Percentiles rank a stretch among this genome's conserved stretches.
These are phyloP conservation scores for Dujonia santamariae DNA, from an alignment of 1,139 yeast species.

Conservation along the genomic window DNA sequence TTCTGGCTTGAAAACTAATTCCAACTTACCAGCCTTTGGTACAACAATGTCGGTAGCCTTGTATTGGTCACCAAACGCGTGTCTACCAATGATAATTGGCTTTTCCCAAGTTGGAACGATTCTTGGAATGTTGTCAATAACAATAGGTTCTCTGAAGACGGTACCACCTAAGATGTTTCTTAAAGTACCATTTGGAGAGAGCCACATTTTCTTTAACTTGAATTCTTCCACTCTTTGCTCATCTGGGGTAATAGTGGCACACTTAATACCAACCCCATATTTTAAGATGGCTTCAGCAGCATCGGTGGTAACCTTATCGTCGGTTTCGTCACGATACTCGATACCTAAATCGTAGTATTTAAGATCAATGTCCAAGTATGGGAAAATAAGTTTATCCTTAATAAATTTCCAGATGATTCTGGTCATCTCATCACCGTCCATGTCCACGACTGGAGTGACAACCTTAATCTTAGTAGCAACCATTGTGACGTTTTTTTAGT, in stretches of 20 bases:
- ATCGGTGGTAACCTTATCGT: conserved; percentile 84
- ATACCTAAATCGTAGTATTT: conserved; percentile 91
- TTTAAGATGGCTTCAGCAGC: conserved; percentile 88
- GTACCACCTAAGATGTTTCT: conserved; percentile 95
- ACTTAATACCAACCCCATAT: conserved; percentile 90
- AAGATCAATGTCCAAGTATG: conserved; percentile 82
- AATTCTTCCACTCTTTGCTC: conserved; percentile 93
- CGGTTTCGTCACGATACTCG: conserved; percentile 79
- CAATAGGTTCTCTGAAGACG: conserved; percentile 94
- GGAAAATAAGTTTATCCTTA: conserved; percentile 76
- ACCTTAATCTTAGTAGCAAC: conserved; percentile 62
- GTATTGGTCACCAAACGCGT: conserved; percentile 96
- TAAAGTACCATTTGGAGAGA: conserved; percentile 94
- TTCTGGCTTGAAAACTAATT: conserved; percentile 73
- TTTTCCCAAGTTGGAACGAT: conserved; percentile 91
- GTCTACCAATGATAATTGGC: conserved; percentile 95
- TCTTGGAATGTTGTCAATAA: conserved; percentile 84
- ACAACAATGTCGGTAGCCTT: conserved; percentile 84
- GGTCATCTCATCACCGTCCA: conserved; percentile 97
- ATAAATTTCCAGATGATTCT: conserved; percentile 88
- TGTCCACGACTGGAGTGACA: conserved; percentile 84
- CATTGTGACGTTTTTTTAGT: too few species aligned
- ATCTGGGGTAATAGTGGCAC: conserved; percentile 99
- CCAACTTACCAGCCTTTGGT: conserved; percentile 76
- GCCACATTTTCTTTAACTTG: conserved; percentile 91